Evolutionary conservation across 805 yeast genomes (phyloP).

Genomic region (Tetrapisispora phaffii): DNA sequence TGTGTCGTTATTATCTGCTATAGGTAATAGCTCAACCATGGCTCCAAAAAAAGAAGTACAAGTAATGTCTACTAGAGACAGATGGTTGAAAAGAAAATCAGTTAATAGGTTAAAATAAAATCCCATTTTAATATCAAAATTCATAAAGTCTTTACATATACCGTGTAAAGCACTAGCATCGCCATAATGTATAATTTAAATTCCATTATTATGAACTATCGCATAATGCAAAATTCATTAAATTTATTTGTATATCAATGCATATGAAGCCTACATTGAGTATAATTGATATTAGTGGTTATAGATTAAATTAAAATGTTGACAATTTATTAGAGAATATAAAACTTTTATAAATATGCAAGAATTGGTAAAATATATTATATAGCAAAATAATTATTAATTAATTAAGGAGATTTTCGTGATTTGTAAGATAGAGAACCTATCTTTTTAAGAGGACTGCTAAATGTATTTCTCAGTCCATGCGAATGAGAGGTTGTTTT

Average conservation of each 20-base stretch:
- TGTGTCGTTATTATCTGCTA: conserved; percentile 27
- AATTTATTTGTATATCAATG: too few species aligned
- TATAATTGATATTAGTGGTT: too few species aligned
- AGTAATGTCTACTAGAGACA: conserved; percentile 23
- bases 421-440: neutral
- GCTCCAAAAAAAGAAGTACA: conserved; percentile 25
- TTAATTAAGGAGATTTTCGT: neutral
- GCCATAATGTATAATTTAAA: neutral
- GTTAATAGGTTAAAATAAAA: conserved; percentile 18
- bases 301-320: too few species aligned
- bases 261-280: too few species aligned
- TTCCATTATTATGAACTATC: neutral
- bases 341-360: conserved; percentile 1
- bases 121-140: neutral
- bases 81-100: conserved; percentile 28
- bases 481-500: neutral
- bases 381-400: neutral
- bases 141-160: neutral
- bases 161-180: neutral
- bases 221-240: too few species aligned
- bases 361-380: neutral
- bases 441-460: neutral
- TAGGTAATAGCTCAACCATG: conserved; percentile 10
- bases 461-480: neutral
- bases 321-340: too few species aligned